A percentile compares a stretch with the other conserved stretches of the same genome.
These are phyloP conservation scores for Selaginella tamariscina DNA, from an alignment of 75 land plant species.

Conservation along the genomic window DNA sequence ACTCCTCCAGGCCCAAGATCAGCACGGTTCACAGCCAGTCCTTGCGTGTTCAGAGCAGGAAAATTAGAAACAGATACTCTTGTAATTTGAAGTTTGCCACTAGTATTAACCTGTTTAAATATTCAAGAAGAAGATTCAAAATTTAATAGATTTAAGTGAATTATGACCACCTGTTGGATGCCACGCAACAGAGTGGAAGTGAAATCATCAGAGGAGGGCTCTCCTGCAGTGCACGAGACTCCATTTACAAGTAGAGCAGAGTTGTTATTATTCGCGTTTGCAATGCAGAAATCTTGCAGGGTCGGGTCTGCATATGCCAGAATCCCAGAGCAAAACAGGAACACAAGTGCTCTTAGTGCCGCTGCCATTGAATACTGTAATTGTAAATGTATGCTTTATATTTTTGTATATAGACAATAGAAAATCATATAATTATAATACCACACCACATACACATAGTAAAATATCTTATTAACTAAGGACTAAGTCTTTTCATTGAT, in stretches of 20 bases:
- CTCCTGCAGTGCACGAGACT: slow-evolving; percentile 25
- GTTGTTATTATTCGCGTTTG: slow-evolving; percentile 37
- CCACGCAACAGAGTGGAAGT: slow-evolving; percentile 11
- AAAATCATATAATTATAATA: not conserved
- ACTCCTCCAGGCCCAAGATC: slow-evolving; percentile 7
- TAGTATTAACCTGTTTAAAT: not conserved
- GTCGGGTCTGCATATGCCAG: slow-evolving; percentile 18
- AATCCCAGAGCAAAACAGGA: not conserved
- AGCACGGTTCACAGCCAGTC: not conserved
- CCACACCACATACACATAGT: not conserved
- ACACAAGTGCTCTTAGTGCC: not conserved
- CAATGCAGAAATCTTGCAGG: slow-evolving; percentile 59
- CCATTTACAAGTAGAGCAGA: slow-evolving; percentile 36
- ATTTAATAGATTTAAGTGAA: not conserved
- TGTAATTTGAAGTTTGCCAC: not conserved
- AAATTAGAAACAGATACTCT: not conserved
- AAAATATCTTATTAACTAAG: not conserved
- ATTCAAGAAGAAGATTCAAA: no score
- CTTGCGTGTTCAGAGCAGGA: slow-evolving; percentile 12
- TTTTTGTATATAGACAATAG: not conserved
- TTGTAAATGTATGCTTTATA: not conserved
- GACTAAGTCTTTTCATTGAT: not conserved
- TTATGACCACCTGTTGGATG: not conserved
- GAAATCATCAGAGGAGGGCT: slow-evolving; percentile 30
- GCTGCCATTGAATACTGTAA: no score